Percentiles rank a stretch among this genome's conserved stretches.
These are phyloP conservation scores for Penicillium odoratum DNA, from an alignment of 495 filamentous ascomycete species.

Conservation along the genomic window DNA sequence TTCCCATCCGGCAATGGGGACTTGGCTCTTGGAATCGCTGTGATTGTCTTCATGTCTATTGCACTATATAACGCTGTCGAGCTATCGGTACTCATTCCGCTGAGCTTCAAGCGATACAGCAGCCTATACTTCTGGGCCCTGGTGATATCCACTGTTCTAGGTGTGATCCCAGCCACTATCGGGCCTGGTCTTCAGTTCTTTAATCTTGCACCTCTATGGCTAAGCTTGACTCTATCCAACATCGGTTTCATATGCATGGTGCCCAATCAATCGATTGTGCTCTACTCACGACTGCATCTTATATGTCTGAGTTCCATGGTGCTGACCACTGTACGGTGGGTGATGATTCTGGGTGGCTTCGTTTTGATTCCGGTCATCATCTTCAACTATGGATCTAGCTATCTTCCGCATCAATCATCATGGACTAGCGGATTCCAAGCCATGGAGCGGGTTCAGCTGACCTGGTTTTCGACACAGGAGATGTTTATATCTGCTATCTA, in stretches of 20 bases:
- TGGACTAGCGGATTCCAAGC: slow-evolving; percentile 47
- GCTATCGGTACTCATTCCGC: slow-evolving; percentile 44
- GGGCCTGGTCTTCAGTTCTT: slow-evolving; percentile 51
- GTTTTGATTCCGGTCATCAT: slow-evolving; percentile 46
- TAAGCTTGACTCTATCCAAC: slow-evolving; percentile 43
- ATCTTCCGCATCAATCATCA: not conserved
- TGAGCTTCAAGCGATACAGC: slow-evolving; percentile 47
- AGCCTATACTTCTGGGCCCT: slow-evolving; percentile 55
- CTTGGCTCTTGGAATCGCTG: slow-evolving; percentile 22
- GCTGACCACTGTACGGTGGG: slow-evolving; percentile 38
- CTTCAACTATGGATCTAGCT: slow-evolving; percentile 40
- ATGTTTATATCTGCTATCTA: slow-evolving; percentile 50
- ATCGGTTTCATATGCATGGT: slow-evolving; percentile 52
- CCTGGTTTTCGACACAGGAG: slow-evolving; percentile 53
- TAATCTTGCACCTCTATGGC: slow-evolving; percentile 23
- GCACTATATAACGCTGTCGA: slow-evolving; percentile 50
- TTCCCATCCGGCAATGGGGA: slow-evolving; percentile 2
- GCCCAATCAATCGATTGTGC: slow-evolving; percentile 49
- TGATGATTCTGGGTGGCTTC: slow-evolving; percentile 42
- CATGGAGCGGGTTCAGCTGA: slow-evolving; percentile 52
- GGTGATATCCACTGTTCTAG: slow-evolving; percentile 40
- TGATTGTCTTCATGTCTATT: slow-evolving; percentile 44
- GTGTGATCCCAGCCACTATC: slow-evolving; percentile 43
- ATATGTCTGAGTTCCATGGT: slow-evolving; percentile 39
- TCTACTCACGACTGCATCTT: slow-evolving; percentile 51